Base-by-base conservation (phyloP, 495 filamentous ascomycete genomes). In the Friedmanniomyces endolithicus region DNA sequence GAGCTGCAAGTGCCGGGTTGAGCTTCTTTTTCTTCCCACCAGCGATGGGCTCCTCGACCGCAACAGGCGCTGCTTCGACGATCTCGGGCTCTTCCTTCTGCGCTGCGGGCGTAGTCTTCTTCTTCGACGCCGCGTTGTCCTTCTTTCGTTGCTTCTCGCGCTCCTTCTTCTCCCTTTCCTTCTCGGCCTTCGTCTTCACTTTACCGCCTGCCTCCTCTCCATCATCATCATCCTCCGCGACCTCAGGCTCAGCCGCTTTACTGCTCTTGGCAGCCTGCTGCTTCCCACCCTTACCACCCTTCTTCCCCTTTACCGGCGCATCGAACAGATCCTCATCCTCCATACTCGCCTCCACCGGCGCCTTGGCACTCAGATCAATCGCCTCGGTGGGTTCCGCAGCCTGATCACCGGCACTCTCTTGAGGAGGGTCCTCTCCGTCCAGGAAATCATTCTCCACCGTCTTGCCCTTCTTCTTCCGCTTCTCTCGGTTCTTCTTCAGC, bases 141-240 rank as follows among this genome's bases (percentile, higher is more conserved):
- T 84, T 94, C 75, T 90, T 95, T 56, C 86, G 77, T 72, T 87
- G 84, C 81, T 95, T 90, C 72, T 94, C 87, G 51, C 85, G 81
- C 73, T 94, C 90, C 68, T 86, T 90, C 73, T 86, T 92, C 70
- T 90, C 88, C 73, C 84, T 89, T 71, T 96, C 89, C 75, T 96
- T 96, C 65, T 90, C 86, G 70, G 95, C 95, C 78, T 97, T 96
- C 14, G 83, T 89, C 72, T 95, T 81, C 57, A 95, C 73, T 50
- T 78, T 77, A 50, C 84, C 84, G 29, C 74, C 86, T 14, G 65
- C 71, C 29, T 80, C 82, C 0, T 79, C 81, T 1, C 73, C 76
- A 29, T 76, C 78, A 0, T 70, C 75, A 23, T 71, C 70, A 20
- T 67, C 67, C 22, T 76, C 71, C n/a, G 27, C 57, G 1, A 29